These are phyloP conservation scores for Avena atlantica DNA, from an alignment of 176 grass and related monocot genomes.

Conservation along the genomic window DNA sequence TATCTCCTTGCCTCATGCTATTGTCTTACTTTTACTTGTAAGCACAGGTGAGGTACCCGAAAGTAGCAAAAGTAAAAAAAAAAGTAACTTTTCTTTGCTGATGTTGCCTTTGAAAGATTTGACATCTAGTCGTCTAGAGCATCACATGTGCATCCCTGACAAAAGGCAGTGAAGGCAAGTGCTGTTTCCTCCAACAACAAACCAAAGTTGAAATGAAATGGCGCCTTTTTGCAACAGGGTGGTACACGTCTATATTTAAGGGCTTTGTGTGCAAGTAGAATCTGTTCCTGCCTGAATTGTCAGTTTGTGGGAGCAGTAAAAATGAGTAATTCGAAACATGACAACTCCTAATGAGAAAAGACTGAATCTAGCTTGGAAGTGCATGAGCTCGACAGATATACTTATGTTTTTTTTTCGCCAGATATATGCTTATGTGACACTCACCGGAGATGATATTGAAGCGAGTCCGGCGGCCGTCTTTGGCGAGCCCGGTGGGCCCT, in stretches of 20 bases:
- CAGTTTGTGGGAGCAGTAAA: conserved; percentile 23
- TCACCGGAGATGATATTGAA: conserved; percentile 98
- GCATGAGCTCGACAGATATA: neutral
- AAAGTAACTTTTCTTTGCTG: conserved; percentile 49
- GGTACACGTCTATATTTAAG: conserved; percentile 11
- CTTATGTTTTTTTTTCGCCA: neutral
- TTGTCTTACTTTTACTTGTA: conserved; percentile 10
- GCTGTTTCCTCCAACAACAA: conserved; percentile 23
- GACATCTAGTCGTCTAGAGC: conserved; percentile 37
- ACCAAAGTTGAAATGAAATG: conserved; percentile 41
- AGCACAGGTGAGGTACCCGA: neutral
- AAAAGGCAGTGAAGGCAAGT: conserved; percentile 51
- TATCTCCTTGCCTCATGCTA: conserved; percentile 30
- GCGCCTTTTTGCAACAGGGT: conserved; percentile 42
- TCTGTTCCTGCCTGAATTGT: conserved; percentile 11
- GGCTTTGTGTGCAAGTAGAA: neutral
- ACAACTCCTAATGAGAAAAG: neutral
- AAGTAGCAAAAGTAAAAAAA: conserved; percentile 33
- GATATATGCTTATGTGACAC: neutral
- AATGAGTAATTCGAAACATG: conserved; percentile 32
- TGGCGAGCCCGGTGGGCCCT: conserved; percentile 83
- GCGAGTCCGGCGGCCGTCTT: conserved; percentile 75
- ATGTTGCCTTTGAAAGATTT: conserved; percentile 37
- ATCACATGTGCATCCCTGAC: conserved; percentile 58
- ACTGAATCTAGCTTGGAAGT: conserved; percentile 37